Evolutionary conservation across 2,329 filamentous ascomycete species (phyloP), one percentile per base, ranked within the genome.

Genomic region (Arthrobotrys iridis): DNA sequence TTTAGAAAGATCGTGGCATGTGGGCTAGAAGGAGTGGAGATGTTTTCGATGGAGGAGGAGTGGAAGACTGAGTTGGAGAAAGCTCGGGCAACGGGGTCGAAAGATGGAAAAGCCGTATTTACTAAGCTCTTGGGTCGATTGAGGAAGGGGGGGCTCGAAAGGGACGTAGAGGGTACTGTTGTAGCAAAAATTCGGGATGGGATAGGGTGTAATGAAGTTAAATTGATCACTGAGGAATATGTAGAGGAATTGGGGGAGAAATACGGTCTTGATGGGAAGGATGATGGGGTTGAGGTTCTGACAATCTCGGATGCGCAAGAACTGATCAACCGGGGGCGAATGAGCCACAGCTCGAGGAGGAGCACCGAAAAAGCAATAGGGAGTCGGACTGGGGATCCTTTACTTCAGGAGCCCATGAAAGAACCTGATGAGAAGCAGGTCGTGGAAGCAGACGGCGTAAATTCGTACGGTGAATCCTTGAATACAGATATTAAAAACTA

Each of bases 1-100:
- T 90, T 87, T 79, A 84, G 86, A 22, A 86, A 93, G 76, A 96
- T 98, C 81, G 89, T 93, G n/a, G 91, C 93, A 11, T 98, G 94
- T 84, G 95, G 95, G 0, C 82, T 98, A 40, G 88, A 90, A 76
- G 93, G 91, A 22, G 92, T 91, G 83, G 85, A 86, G 74, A 90
- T 92, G 62, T 96, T 92, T n/a, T 93, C 88, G 81, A 85, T 97
- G 71, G 84, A 85, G 77, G 84, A 83, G 40, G 86, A 91, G 30
- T 28, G 26, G 41, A 24, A 28, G 55, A 4, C 2, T 10, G 2
- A 30, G 20, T 15, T 37, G 57, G 20, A 45, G 43, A 13, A 24
- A 35, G n/a, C 3, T 11, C 7, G 6, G 52, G 24, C 1, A 10
- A 26, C 3, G 33, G 4, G 22, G 82, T 78, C 48, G 78, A 60